These are phyloP conservation scores for Hordeum marinum DNA, from an alignment of 176 grass and related monocot species.

Conservation along the genomic window DNA sequence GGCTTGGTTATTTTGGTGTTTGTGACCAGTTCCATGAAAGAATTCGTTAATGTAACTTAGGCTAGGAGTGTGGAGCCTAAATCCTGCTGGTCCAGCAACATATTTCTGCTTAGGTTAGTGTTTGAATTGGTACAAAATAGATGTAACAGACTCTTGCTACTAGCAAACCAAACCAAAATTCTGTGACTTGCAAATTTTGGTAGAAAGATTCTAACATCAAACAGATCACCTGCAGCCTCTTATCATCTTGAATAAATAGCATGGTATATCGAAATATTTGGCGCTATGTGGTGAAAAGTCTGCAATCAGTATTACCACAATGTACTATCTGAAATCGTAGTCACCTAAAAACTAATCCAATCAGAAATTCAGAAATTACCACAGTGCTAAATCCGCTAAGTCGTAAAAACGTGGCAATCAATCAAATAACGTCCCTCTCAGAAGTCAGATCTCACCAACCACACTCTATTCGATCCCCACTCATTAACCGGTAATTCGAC, in stretches of 20 bases:
- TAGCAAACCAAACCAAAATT: not conserved
- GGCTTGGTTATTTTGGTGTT: not conserved
- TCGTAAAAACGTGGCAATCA: not conserved
- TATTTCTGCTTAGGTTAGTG: not conserved
- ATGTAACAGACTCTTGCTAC: not conserved
- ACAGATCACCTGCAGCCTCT: not conserved
- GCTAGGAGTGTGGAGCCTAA: not conserved
- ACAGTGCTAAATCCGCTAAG: too few species aligned
- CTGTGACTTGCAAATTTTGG: not conserved
- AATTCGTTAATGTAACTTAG: not conserved
- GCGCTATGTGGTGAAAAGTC: not conserved
- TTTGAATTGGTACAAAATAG: not conserved
- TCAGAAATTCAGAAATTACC: not conserved
- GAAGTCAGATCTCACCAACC: conserved; percentile 4
- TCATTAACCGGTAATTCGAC: not conserved
- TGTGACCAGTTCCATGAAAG: not conserved
- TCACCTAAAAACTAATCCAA: not conserved
- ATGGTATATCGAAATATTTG: not conserved
- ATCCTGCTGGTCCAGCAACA: not conserved
- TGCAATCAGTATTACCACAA: not conserved
- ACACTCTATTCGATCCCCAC: not conserved
- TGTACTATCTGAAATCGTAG: not conserved
- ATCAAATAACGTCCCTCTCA: not conserved
- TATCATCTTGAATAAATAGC: not conserved
- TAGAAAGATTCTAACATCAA: not conserved